Conservation (phyloP, 805 yeast species). For the Torulaspora delbrueckii region DNA sequence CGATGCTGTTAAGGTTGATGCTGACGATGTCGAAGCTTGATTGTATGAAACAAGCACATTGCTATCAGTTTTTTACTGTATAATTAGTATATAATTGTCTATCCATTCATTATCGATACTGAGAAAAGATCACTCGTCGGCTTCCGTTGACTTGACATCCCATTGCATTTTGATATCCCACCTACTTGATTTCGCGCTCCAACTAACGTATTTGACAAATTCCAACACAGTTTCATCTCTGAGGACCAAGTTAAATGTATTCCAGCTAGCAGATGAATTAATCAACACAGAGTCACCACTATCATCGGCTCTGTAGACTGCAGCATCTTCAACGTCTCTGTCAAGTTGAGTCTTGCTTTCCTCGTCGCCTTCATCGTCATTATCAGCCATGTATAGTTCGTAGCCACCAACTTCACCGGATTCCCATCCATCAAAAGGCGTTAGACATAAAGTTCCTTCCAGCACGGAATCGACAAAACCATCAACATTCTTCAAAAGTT, state of each 20-base stretch:
- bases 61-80: background rate
- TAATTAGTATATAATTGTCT: slow-evolving; percentile 1
- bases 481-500: slow-evolving; percentile 33
- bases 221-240: slow-evolving; percentile 84
- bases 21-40: slow-evolving; percentile 1
- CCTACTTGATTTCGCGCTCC: slow-evolving; percentile 81
- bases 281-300: slow-evolving; percentile 73
- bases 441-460: slow-evolving; percentile 77
- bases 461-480: slow-evolving; percentile 44
- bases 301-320: slow-evolving; percentile 58
- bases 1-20: slow-evolving; percentile 7
- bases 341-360: slow-evolving; percentile 36
- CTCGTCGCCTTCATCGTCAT: slow-evolving; percentile 39
- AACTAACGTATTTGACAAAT: slow-evolving; percentile 87
- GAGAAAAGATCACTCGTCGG: background rate
- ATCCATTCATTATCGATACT: background rate
- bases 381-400: slow-evolving; percentile 78
- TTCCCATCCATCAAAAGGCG: slow-evolving; percentile 81
- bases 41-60: background rate
- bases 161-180: slow-evolving; percentile 87
- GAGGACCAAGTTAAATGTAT: slow-evolving; percentile 66
- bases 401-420: slow-evolving; percentile 92
- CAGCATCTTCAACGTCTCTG: slow-evolving; percentile 68
- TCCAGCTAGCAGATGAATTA: slow-evolving; percentile 81
- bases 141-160: slow-evolving; percentile 53